These are phyloP conservation scores for Nemania diffusa DNA, from an alignment of 2,329 filamentous ascomycete genomes.

Conservation along the genomic window DNA sequence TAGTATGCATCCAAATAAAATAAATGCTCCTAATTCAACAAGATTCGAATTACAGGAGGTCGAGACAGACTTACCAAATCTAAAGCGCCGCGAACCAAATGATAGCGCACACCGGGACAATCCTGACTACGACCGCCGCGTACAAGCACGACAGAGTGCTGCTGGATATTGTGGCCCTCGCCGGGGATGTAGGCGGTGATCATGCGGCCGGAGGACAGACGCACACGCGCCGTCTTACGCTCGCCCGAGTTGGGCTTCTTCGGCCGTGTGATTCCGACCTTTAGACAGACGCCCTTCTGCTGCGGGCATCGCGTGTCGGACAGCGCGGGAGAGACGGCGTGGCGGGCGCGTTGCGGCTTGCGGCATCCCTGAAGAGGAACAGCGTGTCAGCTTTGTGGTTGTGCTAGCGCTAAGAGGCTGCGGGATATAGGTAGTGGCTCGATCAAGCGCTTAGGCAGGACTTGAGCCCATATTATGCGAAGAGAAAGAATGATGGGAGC, in stretches of 20 bases:
- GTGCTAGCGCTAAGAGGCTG: neutral
- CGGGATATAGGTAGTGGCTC: neutral
- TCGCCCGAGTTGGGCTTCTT: slow-evolving; percentile 99
- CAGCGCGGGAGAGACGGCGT: slow-evolving; percentile 88
- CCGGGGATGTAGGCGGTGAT: slow-evolving; percentile 96
- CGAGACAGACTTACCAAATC: slow-evolving; percentile 79
- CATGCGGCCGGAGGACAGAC: slow-evolving; percentile 85
- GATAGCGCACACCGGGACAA: slow-evolving; percentile 98
- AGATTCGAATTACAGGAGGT: too few relatives aligned
- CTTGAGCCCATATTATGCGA: neutral
- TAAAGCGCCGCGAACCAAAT: slow-evolving; percentile 88
- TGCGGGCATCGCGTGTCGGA: slow-evolving; percentile 74
- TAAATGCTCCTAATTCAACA: too few relatives aligned
- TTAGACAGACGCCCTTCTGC: slow-evolving; percentile 95
- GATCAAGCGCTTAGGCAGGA: neutral
- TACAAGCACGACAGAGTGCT: slow-evolving; percentile 98
- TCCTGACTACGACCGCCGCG: slow-evolving; percentile 92
- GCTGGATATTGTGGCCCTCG: slow-evolving; percentile 98
- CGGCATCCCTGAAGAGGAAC: slow-evolving; percentile 71
- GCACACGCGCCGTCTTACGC: slow-evolving; percentile 92
- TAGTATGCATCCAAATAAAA: too few relatives aligned
- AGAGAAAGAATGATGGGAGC: neutral
- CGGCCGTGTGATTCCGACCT: slow-evolving; percentile 91
- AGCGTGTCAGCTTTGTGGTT: neutral
- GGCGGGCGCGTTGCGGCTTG: slow-evolving; percentile 80